These are phyloP conservation scores for Boechera stricta DNA, from an alignment of 345 rosid genomes.

Conservation along the genomic window DNA sequence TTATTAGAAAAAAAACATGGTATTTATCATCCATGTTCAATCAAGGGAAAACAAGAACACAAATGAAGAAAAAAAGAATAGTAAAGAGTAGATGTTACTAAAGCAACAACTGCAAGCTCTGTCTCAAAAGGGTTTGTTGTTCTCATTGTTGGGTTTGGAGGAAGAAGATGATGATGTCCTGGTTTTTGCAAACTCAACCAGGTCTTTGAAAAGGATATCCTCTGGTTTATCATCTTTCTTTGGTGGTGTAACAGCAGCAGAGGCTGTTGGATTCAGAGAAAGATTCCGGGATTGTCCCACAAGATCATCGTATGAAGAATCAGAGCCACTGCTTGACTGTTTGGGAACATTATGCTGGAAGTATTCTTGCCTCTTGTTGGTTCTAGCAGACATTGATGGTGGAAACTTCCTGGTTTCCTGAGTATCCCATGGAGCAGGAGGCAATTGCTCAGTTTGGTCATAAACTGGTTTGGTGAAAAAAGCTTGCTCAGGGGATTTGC, in stretches of 20 bases:
- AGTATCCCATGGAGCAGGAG: conserved; percentile 82
- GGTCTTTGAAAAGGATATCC: conserved; percentile 88
- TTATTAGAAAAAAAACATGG: conserved; percentile 29
- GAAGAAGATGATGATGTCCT: conserved; percentile 71
- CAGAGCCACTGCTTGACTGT: conserved; percentile 57
- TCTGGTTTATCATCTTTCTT: conserved; percentile 72
- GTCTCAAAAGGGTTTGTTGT: conserved; percentile 69
- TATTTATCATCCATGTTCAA: conserved; percentile 31
- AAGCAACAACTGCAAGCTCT: conserved; percentile 19
- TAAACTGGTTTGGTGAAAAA: conserved; percentile 52
- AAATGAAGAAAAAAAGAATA: conserved; percentile 34
- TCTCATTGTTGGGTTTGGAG: conserved; percentile 55
- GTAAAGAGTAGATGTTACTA: conserved; percentile 27
- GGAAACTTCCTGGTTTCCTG: conserved; percentile 56
- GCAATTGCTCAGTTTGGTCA: conserved; percentile 66
- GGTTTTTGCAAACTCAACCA: conserved; percentile 86
- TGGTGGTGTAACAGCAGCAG: conserved; percentile 42
- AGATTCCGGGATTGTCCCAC: conserved; percentile 69
- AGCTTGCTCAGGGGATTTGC: conserved; percentile 42
- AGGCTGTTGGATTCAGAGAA: conserved; percentile 58
- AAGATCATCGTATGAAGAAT: conserved; percentile 63
- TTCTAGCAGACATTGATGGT: conserved; percentile 70
- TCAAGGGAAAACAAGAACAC: conserved; percentile 38
- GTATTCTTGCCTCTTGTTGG: conserved; percentile 76
- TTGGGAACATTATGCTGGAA: conserved; percentile 51